Conservation (phyloP, 495 filamentous ascomycete species). For the Annulohypoxylon moriforme region DNA sequence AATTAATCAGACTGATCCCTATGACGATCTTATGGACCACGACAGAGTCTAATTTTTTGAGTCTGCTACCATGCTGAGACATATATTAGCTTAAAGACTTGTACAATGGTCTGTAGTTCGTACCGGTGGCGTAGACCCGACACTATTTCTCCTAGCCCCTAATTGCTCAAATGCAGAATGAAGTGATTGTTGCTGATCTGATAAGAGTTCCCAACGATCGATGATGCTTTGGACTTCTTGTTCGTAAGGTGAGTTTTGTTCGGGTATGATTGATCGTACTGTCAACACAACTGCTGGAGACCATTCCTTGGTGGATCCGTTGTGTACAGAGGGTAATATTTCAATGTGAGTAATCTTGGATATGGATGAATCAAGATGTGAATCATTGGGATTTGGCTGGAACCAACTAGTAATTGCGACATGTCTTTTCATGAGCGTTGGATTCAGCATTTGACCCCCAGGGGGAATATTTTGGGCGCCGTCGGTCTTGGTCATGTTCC, state of each 20-base stretch:
- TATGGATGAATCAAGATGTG: conserved; percentile 63
- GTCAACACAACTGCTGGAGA: conserved; percentile 73
- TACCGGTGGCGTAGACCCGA: conserved; percentile 56
- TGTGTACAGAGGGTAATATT: conserved; percentile 69
- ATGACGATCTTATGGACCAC: conserved; percentile 74
- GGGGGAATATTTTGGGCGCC: conserved; percentile 52
- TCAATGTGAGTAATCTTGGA: conserved; percentile 72
- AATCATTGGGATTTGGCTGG: conserved; percentile 55
- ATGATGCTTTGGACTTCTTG: conserved; percentile 74
- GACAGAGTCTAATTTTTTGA: conserved; percentile 76
- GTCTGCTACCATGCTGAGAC: conserved; percentile 64
- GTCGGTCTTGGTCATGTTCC: conserved; percentile 55
- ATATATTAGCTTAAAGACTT: conserved; percentile 26
- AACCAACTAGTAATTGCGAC: conserved; percentile 63
- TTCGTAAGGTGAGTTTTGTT: conserved; percentile 63
- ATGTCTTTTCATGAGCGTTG: conserved; percentile 61
- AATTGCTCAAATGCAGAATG: conserved; percentile 82
- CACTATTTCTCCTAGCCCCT: conserved; percentile 69
- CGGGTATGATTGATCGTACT: conserved; percentile 72
- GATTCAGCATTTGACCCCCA: conserved; percentile 50
- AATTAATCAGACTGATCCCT: conserved; percentile 71
- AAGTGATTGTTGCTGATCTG: conserved; percentile 66
- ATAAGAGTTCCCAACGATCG: conserved; percentile 80
- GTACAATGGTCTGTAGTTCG: conserved; percentile 11
- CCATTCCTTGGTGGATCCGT: conserved; percentile 60